Base-by-base conservation (phyloP, 1,139 yeast species). In the Protomyces arabidopsidicola region DNA sequence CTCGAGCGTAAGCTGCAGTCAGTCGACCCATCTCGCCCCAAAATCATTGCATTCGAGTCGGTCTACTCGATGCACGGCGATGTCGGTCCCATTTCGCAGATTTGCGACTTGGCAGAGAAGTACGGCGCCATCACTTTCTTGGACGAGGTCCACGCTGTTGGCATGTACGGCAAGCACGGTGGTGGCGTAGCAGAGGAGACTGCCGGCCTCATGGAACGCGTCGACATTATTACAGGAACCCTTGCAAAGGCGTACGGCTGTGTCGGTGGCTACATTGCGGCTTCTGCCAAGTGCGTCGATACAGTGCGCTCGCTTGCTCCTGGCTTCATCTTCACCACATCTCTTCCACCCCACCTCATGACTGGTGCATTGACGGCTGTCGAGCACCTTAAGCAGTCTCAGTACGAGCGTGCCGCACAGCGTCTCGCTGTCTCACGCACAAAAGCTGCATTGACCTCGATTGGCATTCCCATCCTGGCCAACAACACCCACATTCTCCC, bases 121-220 rank as follows among this genome's bases (percentile, higher is more conserved):
- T 93, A 95, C 75, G 98, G 98, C 67, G 98, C 98, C 53, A 78
- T 93, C 71, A 93, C 99, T 53, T 93, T 93, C 76, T 81, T 95
- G 74, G 99, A 93, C 75, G 99, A 93, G 77, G 99, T 93, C 55
- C 99, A 93, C 74, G 98, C 98, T 53, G 98, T 95, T 62, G 99
- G 99, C 65, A 84, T 93, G 87, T 93, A 93, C 75, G 98, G 98
- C 72, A 98, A 98, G 67, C 97, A 89, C 72, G 99, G 99, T 72
- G 98, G 97, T 52, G 99, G 99, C 78, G 98, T 93, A 64, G 97
- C 98, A 59, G 98, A 95, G 77, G 98, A 93, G 88, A 93, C 76
- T 91, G 90, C 72, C 88, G 88, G 56, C 84, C 85, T 67, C 96
- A 83, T 87, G 89, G 91, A 86, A 76, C 85, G 98, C 74, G 84